A percentile compares a stretch with the other conserved stretches of the same genome.
These are phyloP conservation scores for Sphagnum magellanicum DNA, from an alignment of 228 moss, liverwort and hornwort genomes.

Conservation along the genomic window DNA sequence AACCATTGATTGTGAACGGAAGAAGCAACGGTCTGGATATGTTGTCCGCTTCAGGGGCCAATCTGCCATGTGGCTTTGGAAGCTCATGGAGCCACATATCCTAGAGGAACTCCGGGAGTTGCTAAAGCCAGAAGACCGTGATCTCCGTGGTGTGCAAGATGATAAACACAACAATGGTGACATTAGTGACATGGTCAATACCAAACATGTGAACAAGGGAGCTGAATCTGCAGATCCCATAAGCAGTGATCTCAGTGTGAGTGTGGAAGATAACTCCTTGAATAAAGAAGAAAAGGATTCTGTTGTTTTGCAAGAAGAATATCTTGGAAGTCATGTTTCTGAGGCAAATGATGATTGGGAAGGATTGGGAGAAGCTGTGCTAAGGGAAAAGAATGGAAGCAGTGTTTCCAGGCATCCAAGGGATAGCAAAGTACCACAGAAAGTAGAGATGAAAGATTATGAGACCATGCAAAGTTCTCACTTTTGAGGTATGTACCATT, in stretches of 20 bases:
- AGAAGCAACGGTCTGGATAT: slow-evolving; percentile 25
- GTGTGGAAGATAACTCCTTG: not conserved
- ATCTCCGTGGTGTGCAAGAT: not conserved
- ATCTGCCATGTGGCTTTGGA: slow-evolving; percentile 88
- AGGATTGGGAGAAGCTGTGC: not conserved
- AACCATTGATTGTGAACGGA: slow-evolving; percentile 62
- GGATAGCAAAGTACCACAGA: too few species aligned
- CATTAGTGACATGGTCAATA: slow-evolving; percentile 3
- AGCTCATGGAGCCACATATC: slow-evolving; percentile 79
- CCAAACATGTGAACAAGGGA: slow-evolving; percentile 8
- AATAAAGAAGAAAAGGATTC: not conserved
- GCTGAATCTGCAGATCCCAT: slow-evolving; percentile 14
- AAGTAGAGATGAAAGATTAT: too few species aligned
- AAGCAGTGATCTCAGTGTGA: not conserved
- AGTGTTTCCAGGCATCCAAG: not conserved
- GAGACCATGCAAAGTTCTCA: too few species aligned
- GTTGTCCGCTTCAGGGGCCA: slow-evolving; percentile 46
- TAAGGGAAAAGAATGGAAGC: not conserved
- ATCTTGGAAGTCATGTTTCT: not conserved
- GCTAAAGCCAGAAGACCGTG: slow-evolving; percentile 42
- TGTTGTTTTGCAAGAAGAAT: not conserved
- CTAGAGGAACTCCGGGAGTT: slow-evolving; percentile 51
- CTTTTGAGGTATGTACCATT: too few species aligned
- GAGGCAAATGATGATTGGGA: not conserved
- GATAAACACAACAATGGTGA: slow-evolving; percentile 11